Percentiles rank a stretch among this genome's conserved stretches.
These are phyloP conservation scores for Trichodelitschia bisporula DNA, from an alignment of 495 filamentous ascomycete genomes.

Conservation along the genomic window DNA sequence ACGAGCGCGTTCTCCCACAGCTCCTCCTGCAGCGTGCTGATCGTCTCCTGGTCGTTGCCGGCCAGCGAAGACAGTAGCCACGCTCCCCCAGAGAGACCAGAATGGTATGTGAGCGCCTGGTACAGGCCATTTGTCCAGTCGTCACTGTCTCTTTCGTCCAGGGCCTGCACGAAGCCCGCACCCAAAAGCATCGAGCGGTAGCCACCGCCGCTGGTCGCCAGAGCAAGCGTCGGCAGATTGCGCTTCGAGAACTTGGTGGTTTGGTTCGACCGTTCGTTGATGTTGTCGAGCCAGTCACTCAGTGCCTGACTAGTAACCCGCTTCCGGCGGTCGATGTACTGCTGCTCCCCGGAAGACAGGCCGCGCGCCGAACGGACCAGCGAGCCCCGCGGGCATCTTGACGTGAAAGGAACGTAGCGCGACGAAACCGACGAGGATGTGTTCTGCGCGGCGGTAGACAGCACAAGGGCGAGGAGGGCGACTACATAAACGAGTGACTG, in stretches of 20 bases:
- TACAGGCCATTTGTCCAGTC: slow-evolving; percentile 18
- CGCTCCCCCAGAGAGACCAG: slow-evolving; percentile 21
- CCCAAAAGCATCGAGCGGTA: slow-evolving; percentile 19
- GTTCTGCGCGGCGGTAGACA: no score
- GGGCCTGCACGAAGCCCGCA: slow-evolving; percentile 21
- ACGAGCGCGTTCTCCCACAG: slow-evolving; percentile 19
- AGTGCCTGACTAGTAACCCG: slow-evolving; percentile 13
- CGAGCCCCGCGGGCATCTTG: slow-evolving; percentile 10
- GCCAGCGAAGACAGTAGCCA: slow-evolving; percentile 22
- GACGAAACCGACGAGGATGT: no score
- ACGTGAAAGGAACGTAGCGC: slow-evolving; percentile 14
- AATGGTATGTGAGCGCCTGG: slow-evolving; percentile 22
- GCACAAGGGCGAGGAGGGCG: no score
- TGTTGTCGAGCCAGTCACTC: slow-evolving; percentile 16
- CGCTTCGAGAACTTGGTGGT: slow-evolving; percentile 12
- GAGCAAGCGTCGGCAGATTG: slow-evolving; percentile 11
- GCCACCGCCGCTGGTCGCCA: slow-evolving; percentile 23
- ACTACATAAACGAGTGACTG: no score
- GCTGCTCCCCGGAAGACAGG: slow-evolving; percentile 9
- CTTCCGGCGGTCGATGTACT: slow-evolving; percentile 15
- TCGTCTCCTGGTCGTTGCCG: slow-evolving; percentile 21
- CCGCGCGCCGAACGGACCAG: slow-evolving; percentile 13
- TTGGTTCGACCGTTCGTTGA: no score
- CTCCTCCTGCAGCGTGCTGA: slow-evolving; percentile 13
- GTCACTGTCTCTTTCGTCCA: slow-evolving; percentile 19